phyloP scores from a whole-genome alignment of 805 yeast species.

The Jamesozyma gamospora region DNA sequence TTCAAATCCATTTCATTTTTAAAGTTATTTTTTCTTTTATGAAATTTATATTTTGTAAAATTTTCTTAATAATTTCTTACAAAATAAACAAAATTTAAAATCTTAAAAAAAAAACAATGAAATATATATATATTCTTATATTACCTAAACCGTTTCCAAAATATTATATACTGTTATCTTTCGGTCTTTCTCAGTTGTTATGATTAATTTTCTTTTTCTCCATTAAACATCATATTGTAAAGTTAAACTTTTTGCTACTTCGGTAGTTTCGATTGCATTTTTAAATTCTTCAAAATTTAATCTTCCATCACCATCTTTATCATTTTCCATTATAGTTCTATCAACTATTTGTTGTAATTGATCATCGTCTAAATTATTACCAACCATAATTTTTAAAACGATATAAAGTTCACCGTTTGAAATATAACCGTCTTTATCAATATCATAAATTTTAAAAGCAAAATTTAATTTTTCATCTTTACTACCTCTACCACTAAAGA shows the following conservation, averaged over 20 bases:
- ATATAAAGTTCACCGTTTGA: slow-evolving; percentile 91
- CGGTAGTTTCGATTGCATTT: slow-evolving; percentile 46
- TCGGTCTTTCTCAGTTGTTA: no score
- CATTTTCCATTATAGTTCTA: slow-evolving; percentile 90
- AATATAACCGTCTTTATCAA: slow-evolving; percentile 88
- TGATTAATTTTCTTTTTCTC: no score
- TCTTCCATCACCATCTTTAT: slow-evolving; percentile 76
- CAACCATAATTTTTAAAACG: slow-evolving; percentile 95
- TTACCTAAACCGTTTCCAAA: no score
- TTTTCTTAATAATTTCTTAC: no score
- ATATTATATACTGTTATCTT: no score
- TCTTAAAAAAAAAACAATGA: no score
- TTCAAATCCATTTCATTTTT: no score
- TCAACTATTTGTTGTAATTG: slow-evolving; percentile 96
- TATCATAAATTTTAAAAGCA: slow-evolving; percentile 90
- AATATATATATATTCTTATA: no score
- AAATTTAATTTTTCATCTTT: slow-evolving; percentile 74
- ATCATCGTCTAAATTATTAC: slow-evolving; percentile 72
- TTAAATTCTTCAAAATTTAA: slow-evolving; percentile 81
- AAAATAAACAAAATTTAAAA: not conserved
- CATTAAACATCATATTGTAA: slow-evolving; percentile 32
- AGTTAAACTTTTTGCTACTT: slow-evolving; percentile 51
- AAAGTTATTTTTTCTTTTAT: no score
- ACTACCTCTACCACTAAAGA: slow-evolving; percentile 76
- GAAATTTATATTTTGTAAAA: no score